Percentiles rank a stretch among this genome's conserved stretches.
phyloP scores from a whole-genome alignment of 164 flowering plant genomes.

The Platanus orientalis region DNA sequence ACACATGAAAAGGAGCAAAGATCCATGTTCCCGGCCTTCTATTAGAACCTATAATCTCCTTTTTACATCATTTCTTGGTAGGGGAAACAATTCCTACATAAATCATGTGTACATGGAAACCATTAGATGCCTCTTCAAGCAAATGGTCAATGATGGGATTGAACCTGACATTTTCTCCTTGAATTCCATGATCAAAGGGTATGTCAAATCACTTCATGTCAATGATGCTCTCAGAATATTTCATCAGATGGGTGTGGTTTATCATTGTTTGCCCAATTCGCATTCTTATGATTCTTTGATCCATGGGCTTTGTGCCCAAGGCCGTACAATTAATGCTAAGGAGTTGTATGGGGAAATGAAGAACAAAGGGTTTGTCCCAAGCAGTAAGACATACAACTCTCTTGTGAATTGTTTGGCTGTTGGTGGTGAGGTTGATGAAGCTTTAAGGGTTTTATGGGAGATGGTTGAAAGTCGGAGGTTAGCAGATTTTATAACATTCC shows the following conservation, averaged over 20 bases:
- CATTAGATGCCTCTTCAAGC: slow-evolving; percentile 62
- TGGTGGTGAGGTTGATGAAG: slow-evolving; percentile 71
- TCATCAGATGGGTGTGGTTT: slow-evolving; percentile 79
- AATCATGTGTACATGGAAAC: slow-evolving; percentile 83
- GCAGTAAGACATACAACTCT: slow-evolving; percentile 70
- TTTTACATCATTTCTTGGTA: slow-evolving; percentile 60
- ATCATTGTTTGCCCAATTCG: slow-evolving; percentile 56
- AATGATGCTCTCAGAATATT: slow-evolving; percentile 86
- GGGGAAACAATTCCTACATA: slow-evolving; percentile 60
- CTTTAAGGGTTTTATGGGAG: slow-evolving; percentile 64
- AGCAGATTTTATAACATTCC: slow-evolving; percentile 65
- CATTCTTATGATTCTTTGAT: slow-evolving; percentile 65
- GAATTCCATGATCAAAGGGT: slow-evolving; percentile 87
- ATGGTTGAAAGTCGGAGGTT: slow-evolving; percentile 48
- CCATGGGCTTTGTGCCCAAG: slow-evolving; percentile 87
- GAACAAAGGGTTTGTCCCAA: slow-evolving; percentile 55
- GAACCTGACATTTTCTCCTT: slow-evolving; percentile 75
- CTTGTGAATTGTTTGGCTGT: slow-evolving; percentile 78
- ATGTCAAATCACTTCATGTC: slow-evolving; percentile 73
- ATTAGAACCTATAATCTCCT: slow-evolving; percentile 70
- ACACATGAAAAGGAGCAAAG: slow-evolving; percentile 56
- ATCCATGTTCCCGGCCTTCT: slow-evolving; percentile 53
- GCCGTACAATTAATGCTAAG: slow-evolving; percentile 68
- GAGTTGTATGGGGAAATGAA: slow-evolving; percentile 68
- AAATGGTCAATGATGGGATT: slow-evolving; percentile 76